phyloP scores from a whole-genome alignment of 345 rosid species.

The Luvunga scandens region DNA sequence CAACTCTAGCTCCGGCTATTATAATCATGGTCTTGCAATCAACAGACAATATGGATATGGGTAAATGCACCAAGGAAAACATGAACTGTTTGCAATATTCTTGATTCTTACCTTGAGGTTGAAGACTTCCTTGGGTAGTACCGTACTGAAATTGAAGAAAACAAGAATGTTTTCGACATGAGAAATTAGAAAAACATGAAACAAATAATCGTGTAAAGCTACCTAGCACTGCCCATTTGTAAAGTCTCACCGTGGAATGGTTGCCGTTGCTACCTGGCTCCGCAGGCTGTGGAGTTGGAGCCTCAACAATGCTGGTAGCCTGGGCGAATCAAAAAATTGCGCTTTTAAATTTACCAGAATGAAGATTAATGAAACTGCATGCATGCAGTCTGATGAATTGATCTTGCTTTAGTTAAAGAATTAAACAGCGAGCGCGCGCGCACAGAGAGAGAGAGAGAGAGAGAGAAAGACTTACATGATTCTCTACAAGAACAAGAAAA shows the following conservation, averaged over 20 bases:
- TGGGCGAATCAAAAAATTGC: not conserved
- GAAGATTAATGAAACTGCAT: not conserved
- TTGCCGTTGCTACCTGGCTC: constrained; percentile 14
- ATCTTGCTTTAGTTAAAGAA: not conserved
- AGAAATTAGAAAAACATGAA: not conserved
- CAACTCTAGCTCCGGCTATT: not conserved
- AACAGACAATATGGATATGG: too few species aligned
- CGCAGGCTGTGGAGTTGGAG: constrained; percentile 44
- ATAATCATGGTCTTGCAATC: not conserved
- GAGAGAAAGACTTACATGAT: not conserved
- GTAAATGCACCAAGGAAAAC: too few species aligned
- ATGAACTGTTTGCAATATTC: not conserved
- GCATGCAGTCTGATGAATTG: not conserved
- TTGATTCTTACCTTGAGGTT: constrained; percentile 42
- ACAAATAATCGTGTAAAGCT: not conserved
- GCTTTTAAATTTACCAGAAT: not conserved
- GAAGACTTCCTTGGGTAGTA: constrained; percentile 50
- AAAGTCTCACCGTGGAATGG: constrained; percentile 26
- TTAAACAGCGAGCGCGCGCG: too few species aligned
- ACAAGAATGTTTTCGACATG: not conserved
- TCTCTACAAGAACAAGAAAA: constrained; percentile 5
- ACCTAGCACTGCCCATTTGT: not conserved
- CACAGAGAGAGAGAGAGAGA: not conserved
- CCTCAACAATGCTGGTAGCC: constrained; percentile 26
- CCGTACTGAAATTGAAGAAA: constrained; percentile 35